Conservation (phyloP, 2,329 filamentous ascomycete species). For the Fusarium sp. region DNA sequence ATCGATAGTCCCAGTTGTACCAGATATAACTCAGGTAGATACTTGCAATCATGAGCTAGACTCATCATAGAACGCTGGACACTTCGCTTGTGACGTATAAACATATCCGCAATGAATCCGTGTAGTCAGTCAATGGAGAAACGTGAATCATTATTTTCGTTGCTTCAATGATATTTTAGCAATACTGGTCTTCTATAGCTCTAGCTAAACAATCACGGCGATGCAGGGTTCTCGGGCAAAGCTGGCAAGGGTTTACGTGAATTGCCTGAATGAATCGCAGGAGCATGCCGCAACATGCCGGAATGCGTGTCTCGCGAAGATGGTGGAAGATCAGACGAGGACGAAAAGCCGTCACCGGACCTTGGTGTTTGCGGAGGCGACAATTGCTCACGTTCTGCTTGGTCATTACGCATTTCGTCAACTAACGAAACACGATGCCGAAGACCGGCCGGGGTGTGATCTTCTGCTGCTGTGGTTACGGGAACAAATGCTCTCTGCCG, state of each 20-base stretch:
- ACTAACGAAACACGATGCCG: constrained; percentile 14
- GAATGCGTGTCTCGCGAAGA: constrained; percentile 26
- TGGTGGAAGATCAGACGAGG: constrained; percentile 18
- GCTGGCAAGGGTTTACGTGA: constrained; percentile 58
- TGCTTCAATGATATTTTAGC: background rate
- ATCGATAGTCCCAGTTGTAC: constrained; percentile 33
- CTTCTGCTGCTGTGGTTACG: background rate
- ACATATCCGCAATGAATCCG: background rate
- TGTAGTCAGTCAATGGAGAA: background rate
- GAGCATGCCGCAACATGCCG: constrained; percentile 24
- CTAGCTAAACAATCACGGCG: constrained; percentile 27
- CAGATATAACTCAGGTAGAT: constrained; percentile 34
- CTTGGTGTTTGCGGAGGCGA: constrained; percentile 46
- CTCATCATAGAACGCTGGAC: constrained; percentile 4
- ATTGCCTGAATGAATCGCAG: constrained; percentile 38
- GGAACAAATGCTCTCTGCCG: constrained; percentile 25
- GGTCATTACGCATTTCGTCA: constrained; percentile 18
- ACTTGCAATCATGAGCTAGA: constrained; percentile 28
- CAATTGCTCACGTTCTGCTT: constrained; percentile 39
- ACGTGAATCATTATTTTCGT: background rate
- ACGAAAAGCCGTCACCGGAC: constrained; percentile 24
- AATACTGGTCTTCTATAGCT: background rate
- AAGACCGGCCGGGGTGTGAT: background rate
- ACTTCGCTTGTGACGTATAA: background rate
- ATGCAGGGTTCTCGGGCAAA: constrained; percentile 53